A percentile compares a stretch with the other conserved stretches of the same genome.
Evolutionary conservation across 2,329 filamentous ascomycete genomes (phyloP).

Genomic region (Lachnellula willkommii): DNA sequence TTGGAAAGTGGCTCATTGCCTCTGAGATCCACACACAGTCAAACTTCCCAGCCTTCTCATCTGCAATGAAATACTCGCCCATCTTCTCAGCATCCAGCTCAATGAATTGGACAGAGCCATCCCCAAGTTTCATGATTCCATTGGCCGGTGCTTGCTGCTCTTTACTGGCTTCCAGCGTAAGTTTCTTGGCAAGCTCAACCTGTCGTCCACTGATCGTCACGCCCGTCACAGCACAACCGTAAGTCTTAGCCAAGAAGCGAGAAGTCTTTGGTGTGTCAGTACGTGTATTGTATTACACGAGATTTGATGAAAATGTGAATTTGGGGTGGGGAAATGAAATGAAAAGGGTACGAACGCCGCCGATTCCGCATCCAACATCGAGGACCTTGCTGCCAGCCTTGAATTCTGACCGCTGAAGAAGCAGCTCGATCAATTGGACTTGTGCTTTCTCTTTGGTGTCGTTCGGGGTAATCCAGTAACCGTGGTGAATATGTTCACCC

Average conservation of each 20-base stretch:
- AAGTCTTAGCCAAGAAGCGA: conserved; percentile 47
- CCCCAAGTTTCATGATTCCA: conserved; percentile 33
- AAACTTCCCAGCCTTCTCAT: conserved; percentile 36
- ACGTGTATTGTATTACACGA: too few relatives aligned
- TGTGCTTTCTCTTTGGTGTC: conserved; percentile 56
- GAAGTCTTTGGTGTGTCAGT: conserved; percentile 35
- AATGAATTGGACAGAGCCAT: conserved; percentile 47
- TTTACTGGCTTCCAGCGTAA: conserved; percentile 37
- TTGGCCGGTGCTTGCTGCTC: conserved; percentile 4
- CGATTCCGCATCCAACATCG: conserved; percentile 57
- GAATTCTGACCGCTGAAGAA: conserved; percentile 45
- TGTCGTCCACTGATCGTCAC: conserved; percentile 56
- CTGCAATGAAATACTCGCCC: conserved; percentile 43
- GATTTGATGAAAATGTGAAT: too few relatives aligned
- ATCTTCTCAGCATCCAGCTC: conserved; percentile 59
- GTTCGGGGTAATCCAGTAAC: conserved; percentile 49
- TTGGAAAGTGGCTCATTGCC: conserved; percentile 54
- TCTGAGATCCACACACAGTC: conserved; percentile 59
- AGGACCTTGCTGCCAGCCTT: conserved; percentile 40
- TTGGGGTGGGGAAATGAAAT: too few relatives aligned
- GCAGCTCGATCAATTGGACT: conserved; percentile 50
- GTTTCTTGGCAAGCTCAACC: conserved; percentile 51
- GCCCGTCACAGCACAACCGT: conserved; percentile 50
- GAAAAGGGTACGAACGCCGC: conserved; percentile 33
- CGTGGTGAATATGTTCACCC: conserved; percentile 61